These are phyloP conservation scores for Pugionium cornutum DNA, from an alignment of 345 rosid genomes.

Conservation along the genomic window DNA sequence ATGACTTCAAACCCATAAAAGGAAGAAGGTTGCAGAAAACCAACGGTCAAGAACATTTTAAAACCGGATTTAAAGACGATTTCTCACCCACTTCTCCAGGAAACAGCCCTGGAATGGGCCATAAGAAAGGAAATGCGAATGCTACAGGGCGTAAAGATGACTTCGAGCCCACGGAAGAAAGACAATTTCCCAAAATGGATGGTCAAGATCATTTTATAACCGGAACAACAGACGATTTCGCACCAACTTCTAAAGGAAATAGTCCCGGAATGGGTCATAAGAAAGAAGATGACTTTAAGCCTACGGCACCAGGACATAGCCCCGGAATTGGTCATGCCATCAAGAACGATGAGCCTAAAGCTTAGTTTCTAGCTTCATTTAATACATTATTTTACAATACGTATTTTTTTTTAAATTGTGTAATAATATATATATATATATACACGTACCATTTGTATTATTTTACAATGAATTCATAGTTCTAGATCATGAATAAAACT, in stretches of 20 bases:
- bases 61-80: slow-evolving; percentile 31
- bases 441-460: slow-evolving; percentile 17
- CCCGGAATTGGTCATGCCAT: slow-evolving; percentile 54
- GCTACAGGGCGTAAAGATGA: not conserved
- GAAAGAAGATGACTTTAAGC: slow-evolving; percentile 46
- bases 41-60: slow-evolving; percentile 7
- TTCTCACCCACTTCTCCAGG: slow-evolving; percentile 52
- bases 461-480: slow-evolving; percentile 28
- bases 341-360: slow-evolving; percentile 37
- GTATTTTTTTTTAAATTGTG: slow-evolving; percentile 12
- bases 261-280: slow-evolving; percentile 37
- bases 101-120: slow-evolving; percentile 51
- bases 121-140: slow-evolving; percentile 30
- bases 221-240: slow-evolving; percentile 39
- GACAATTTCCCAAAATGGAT: not conserved
- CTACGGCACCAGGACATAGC: slow-evolving; percentile 58
- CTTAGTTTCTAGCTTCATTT: slow-evolving; percentile 33
- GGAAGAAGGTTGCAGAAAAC: slow-evolving; percentile 17
- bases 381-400: slow-evolving; percentile 15
- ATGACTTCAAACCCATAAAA: slow-evolving; percentile 16
- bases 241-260: slow-evolving; percentile 39
- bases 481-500: slow-evolving; percentile 36
- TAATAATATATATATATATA: not conserved
- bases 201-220: slow-evolving; percentile 21
- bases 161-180: slow-evolving; percentile 23